phyloP scores from a whole-genome alignment of 441 rosid species.

The Arabidopsis lyrata region DNA sequence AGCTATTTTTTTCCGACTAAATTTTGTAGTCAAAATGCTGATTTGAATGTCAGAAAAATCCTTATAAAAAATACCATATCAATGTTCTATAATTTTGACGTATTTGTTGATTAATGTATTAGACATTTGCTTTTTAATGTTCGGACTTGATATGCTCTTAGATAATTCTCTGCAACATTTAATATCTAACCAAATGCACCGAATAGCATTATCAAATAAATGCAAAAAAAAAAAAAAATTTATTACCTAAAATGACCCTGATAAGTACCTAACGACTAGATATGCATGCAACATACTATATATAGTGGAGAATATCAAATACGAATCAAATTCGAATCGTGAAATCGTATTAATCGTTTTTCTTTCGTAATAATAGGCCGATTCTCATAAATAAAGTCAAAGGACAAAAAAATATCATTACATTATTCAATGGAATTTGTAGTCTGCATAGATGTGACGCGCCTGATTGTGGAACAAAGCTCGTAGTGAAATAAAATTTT shows the following conservation, averaged over 20 bases:
- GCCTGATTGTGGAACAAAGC: background rate
- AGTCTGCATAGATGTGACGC: background rate
- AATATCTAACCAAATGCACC: background rate
- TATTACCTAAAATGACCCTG: constrained; percentile 5
- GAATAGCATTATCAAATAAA: background rate
- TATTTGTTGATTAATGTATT: background rate
- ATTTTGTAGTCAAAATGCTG: background rate
- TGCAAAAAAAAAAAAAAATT: background rate
- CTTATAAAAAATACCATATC: too few species aligned
- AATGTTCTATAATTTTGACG: too few species aligned
- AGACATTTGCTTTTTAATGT: background rate
- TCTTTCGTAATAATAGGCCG: constrained; percentile 4
- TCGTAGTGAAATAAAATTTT: background rate
- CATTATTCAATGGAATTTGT: background rate
- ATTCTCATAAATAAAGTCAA: constrained; percentile 19
- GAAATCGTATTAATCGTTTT: background rate
- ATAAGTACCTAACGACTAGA: constrained; percentile 18
- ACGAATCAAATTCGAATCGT: background rate
- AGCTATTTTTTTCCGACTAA: background rate
- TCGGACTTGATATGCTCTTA: background rate
- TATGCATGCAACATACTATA: constrained; percentile 21
- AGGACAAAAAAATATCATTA: background rate
- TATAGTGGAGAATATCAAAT: background rate
- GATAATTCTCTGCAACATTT: background rate
- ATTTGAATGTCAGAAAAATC: background rate